Conservation (phyloP, 169 alveolate genomes). For the Neospora caninum region DNA sequence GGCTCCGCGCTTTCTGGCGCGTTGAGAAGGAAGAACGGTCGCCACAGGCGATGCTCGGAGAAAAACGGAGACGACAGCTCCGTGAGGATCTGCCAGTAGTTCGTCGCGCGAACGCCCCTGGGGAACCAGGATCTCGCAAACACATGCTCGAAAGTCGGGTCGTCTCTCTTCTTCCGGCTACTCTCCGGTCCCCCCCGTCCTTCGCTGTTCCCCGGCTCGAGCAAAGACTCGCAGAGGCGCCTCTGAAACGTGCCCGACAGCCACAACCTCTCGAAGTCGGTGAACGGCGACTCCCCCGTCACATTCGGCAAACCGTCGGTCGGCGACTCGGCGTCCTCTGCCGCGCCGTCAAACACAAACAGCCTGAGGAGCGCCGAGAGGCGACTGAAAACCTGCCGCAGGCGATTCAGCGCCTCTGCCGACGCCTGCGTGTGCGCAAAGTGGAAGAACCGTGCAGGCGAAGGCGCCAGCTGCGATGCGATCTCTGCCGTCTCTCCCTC, state of each 20-base stretch:
- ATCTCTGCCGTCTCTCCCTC: background rate
- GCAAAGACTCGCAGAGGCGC: background rate
- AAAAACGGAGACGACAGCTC: background rate
- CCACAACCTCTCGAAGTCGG: conserved; percentile 21
- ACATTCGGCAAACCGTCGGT: background rate
- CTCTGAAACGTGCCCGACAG: background rate
- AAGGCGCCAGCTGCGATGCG: background rate
- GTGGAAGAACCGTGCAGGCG: background rate
- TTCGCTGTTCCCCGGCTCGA: background rate
- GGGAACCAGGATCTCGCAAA: background rate
- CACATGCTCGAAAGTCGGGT: background rate
- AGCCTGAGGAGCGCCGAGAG: background rate
- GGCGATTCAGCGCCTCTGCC: conserved; percentile 6
- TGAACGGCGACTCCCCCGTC: conserved; percentile 13
- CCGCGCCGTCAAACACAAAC: background rate
- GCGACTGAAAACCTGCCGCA: background rate
- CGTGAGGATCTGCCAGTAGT: background rate
- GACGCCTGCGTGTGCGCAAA: conserved; percentile 10
- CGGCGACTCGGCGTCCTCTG: background rate
- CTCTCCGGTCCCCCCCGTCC: background rate
- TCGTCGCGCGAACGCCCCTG: background rate
- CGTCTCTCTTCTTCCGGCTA: background rate
- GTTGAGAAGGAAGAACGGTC: conserved; percentile 5
- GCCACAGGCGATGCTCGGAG: conserved; percentile 26
- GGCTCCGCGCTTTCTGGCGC: background rate